Conservation (phyloP, 495 filamentous ascomycete species). For the Neurospora pannonica region DNA sequence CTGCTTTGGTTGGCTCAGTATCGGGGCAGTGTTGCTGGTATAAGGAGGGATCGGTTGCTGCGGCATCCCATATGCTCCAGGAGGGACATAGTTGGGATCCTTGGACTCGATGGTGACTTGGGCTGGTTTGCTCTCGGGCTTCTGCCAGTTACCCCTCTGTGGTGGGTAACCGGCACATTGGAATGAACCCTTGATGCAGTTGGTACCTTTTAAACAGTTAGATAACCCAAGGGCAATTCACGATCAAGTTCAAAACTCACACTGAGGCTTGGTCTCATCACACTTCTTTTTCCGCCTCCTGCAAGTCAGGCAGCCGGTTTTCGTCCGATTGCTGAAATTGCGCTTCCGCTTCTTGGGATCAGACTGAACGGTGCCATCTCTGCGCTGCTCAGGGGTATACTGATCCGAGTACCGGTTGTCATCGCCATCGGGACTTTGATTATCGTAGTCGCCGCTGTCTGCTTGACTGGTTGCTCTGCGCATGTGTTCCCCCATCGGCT, state of each 20-base stretch:
- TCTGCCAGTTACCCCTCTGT: slow-evolving; percentile 60
- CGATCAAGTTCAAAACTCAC: slow-evolving; percentile 38
- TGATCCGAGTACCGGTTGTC: slow-evolving; percentile 33
- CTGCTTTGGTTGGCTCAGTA: slow-evolving; percentile 25
- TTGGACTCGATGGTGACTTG: slow-evolving; percentile 82
- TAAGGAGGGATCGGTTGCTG: slow-evolving; percentile 21
- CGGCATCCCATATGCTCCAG: slow-evolving; percentile 46
- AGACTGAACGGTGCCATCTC: slow-evolving; percentile 47
- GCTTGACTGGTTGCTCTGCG: slow-evolving; percentile 31
- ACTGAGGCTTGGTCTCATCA: slow-evolving; percentile 90
- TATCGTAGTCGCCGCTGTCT: slow-evolving; percentile 33
- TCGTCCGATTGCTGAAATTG: slow-evolving; percentile 92
- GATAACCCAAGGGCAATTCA: neutral
- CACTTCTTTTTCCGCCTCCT: slow-evolving; percentile 96
- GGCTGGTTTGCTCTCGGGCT: slow-evolving; percentile 46
- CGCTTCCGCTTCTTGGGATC: slow-evolving; percentile 75
- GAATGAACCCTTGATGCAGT: slow-evolving; percentile 87
- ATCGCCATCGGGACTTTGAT: slow-evolving; percentile 41
- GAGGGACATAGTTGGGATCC: slow-evolving; percentile 54
- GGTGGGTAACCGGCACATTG: slow-evolving; percentile 85
- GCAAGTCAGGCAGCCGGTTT: slow-evolving; percentile 96
- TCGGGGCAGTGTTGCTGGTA: slow-evolving; percentile 13
- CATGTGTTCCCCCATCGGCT: slow-evolving; percentile 31
- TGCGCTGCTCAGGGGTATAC: slow-evolving; percentile 38
- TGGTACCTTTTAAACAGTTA: slow-evolving; percentile 57